phyloP scores from a whole-genome alignment of 371 early-diverging fungal species.

The Lichtheimia ramosa region DNA sequence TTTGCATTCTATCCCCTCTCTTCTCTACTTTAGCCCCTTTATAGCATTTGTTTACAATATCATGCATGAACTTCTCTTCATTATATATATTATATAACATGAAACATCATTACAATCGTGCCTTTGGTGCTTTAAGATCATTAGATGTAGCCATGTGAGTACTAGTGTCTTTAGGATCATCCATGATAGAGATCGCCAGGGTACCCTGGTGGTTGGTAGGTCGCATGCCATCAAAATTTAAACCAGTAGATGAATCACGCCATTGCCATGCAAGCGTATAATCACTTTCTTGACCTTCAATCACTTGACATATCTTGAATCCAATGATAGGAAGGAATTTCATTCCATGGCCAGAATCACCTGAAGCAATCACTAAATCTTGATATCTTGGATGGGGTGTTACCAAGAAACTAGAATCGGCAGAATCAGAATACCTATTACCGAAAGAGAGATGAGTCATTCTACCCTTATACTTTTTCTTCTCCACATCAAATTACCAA shows the following conservation, averaged over 20 bases:
- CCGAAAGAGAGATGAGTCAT: too few species aligned
- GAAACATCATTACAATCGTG: too few species aligned
- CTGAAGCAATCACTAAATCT: slow-evolving; percentile 40
- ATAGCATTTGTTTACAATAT: not conserved
- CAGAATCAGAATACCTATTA: slow-evolving; percentile 43
- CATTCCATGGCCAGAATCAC: slow-evolving; percentile 51
- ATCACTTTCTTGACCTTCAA: slow-evolving; percentile 25
- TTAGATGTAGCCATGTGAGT: slow-evolving; percentile 9
- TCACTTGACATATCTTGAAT: slow-evolving; percentile 23
- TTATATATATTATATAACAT: not conserved
- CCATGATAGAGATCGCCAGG: not conserved
- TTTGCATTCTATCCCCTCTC: not conserved
- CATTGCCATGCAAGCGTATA: slow-evolving; percentile 26
- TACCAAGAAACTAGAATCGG: slow-evolving; percentile 43
- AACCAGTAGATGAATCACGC: slow-evolving; percentile 10
- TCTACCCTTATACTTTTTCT: not conserved
- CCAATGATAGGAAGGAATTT: slow-evolving; percentile 41
- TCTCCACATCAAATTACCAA: slow-evolving; percentile 21
- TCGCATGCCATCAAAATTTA: slow-evolving; percentile 12
- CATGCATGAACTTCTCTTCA: not conserved
- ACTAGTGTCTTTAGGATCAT: not conserved
- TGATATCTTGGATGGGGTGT: slow-evolving; percentile 37
- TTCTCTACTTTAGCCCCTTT: not conserved
- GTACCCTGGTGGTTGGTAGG: not conserved
- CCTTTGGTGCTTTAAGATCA: not conserved